Evolutionary conservation across 2,329 filamentous ascomycete species (phyloP), one percentile per base, ranked within the genome.

Genomic region (Trichophyton benhamiae): DNA sequence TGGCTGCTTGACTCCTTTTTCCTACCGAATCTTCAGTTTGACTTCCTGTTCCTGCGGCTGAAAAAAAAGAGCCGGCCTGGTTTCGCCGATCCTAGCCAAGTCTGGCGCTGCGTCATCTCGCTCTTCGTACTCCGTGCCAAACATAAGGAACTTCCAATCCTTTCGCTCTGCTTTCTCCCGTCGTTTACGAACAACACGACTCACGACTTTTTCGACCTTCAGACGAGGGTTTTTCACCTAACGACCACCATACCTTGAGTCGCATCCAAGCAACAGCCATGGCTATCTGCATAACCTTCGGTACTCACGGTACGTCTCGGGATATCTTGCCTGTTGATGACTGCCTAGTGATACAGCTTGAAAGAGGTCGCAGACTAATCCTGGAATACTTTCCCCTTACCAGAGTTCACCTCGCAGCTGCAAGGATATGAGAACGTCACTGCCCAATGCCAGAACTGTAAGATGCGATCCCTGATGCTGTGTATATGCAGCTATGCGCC

Each of bases 401-500:
- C 62, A 72, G 72, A 73, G 61, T 73, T 73, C 63, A 71, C 67
- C 9, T 69, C 65, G 15, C 67, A 66, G 8, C 65, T 73, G 0
- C 65, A 72, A 62, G 72, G 71, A 46, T 72, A 72, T 58, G 70
- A 73, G 62, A 67, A 68, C 27, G 67, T 72, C 38, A 72, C 70
- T 22, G 71, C 71, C 17, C 72, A 73, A 65, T 73, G 72, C 58
- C 67, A 72, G 49, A 73, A 73, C 62, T 73, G 68, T 68, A 59
- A 60, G 65, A 38, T 25, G 36, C 33, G 33, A 9, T 3, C 3
- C 13, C 13, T 13, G n/a, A 27, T 13, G 53, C 7, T 52, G 11
- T 20, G 33, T 27, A 27, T n/a, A 33, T 48, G 46, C 58, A 3
- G 36, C 38, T 22, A 25, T 58, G 20, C 36, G n/a, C 30, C 20